Conservation (phyloP, 768 basidiomycete species). For the Naganishia friedmannii region DNA sequence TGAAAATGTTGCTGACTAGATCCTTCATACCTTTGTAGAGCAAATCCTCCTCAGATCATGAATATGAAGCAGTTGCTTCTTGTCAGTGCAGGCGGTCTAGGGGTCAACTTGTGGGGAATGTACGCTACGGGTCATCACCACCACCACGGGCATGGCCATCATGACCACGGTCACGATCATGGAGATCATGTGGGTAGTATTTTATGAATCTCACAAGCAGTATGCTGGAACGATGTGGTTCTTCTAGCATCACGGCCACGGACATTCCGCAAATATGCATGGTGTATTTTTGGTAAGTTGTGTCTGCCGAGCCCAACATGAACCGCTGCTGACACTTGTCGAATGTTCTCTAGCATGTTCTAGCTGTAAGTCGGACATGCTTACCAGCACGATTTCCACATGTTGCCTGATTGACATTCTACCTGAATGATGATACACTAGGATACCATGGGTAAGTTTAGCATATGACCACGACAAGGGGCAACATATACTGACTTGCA, state of each 20-base stretch:
- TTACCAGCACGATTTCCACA: not conserved
- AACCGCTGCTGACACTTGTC: not conserved
- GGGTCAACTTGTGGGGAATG: slow-evolving; percentile 96
- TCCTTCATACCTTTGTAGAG: slow-evolving; percentile 53
- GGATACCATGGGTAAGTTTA: slow-evolving; percentile 28
- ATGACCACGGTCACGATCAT: slow-evolving; percentile 42
- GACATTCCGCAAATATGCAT: slow-evolving; percentile 80
- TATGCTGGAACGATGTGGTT: not conserved
- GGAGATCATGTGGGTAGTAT: slow-evolving; percentile 28
- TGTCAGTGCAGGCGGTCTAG: slow-evolving; percentile 82
- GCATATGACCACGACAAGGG: slow-evolving; percentile 4
- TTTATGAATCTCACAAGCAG: not conserved
- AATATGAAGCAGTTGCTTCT: slow-evolving; percentile 87
- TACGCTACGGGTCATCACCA: slow-evolving; percentile 96
- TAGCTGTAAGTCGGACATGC: slow-evolving; percentile 64
- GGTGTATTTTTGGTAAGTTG: slow-evolving; percentile 66
- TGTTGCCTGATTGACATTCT: slow-evolving; percentile 15
- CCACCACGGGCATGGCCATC: slow-evolving; percentile 57
- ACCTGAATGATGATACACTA: slow-evolving; percentile 14
- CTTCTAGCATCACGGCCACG: slow-evolving; percentile 33
- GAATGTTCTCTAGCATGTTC: slow-evolving; percentile 63
- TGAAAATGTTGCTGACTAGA: not conserved
- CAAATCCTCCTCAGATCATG: slow-evolving; percentile 91
- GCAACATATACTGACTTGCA: not conserved
- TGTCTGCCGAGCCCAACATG: no score